Base-by-base conservation (phyloP, 495 filamentous ascomycete species). In the Lentithecium fluviatile region DNA sequence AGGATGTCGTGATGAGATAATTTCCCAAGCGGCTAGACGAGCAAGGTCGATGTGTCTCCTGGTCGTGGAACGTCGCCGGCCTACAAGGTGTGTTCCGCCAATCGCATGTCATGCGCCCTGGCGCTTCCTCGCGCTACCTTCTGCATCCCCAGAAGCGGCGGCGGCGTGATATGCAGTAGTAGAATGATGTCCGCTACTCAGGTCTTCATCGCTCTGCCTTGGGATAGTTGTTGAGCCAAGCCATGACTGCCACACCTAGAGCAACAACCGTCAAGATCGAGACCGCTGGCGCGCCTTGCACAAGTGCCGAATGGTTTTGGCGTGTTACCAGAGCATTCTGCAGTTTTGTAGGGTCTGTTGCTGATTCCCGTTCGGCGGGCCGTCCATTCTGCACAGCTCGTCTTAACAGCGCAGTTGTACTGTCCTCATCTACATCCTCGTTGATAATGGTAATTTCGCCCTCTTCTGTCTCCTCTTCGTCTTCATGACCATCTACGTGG, bases 221-320 rank as follows among this genome's bases (percentile, higher is more conserved):
- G 73, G 89, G 85, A 87, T 88, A 95, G 42, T 86, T 87, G 71
- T 98, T 98, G 63, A 98, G 78, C 75, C 90, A 95, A 43, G 89
- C 89, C 94, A 98, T 98, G 49, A 97, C 71, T 26, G 90, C 88
- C 69, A 96, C 86, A 15, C 94, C 94, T 62, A 97, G 73, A 46
- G 96, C 73, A 49, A 97, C 90, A 5, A 98, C 92, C 6, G 90
- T 88, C 21, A 96, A 75, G 77, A 96, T 91, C 6, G 87, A 90
- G 32, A 88, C 88, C 67, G 91, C 95, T 20, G 94, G 94, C 53
- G 86, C 82, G 61, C 85, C 82, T 29, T 90, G 83, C 58, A 83
- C 77, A 49, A 90, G 63, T n/a, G 74, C 72, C 43, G 72, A 20
- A 34, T 62, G 47, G 38, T 54, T 64, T 6, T 34, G 59, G 26